Evolutionary conservation across 768 basidiomycete species (phyloP).

Genomic region (Leccinum aurantiacum): DNA sequence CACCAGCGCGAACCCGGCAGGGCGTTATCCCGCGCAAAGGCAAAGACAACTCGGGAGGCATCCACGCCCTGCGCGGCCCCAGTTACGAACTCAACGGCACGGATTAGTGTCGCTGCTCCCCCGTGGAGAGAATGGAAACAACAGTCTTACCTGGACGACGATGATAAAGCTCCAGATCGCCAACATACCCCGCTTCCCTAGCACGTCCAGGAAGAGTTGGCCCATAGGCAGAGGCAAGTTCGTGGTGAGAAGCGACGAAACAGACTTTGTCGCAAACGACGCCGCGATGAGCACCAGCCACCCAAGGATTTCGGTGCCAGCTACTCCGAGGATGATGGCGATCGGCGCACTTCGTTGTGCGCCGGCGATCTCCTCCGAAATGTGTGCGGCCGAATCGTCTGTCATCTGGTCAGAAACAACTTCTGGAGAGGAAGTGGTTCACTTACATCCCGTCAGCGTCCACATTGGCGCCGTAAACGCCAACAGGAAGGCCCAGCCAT

Average conservation of each 20-base stretch:
- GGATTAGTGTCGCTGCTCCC: neutral
- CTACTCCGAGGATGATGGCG: conserved; percentile 66
- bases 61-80: conserved; percentile 76
- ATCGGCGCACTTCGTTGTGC: conserved; percentile 65
- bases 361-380: conserved; percentile 69
- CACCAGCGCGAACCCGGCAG: conserved; percentile 71
- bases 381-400: conserved; percentile 79
- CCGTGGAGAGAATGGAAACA: no score
- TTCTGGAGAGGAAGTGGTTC: conserved; percentile 2
- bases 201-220: conserved; percentile 62
- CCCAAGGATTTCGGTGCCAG: conserved; percentile 56
- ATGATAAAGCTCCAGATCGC: conserved; percentile 71
- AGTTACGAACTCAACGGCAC: conserved; percentile 53
- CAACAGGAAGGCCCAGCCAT: conserved; percentile 71
- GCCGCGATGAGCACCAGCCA: conserved; percentile 67
- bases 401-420: conserved; percentile 1
- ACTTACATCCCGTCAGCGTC: conserved; percentile 73
- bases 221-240: conserved; percentile 67
- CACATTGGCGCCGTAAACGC: conserved; percentile 78
- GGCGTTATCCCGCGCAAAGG: conserved; percentile 72
- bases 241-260: conserved; percentile 47
- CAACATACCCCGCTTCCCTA: conserved; percentile 72
- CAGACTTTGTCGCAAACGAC: conserved; percentile 61
- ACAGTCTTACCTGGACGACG: conserved; percentile 50
- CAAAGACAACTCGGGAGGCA: conserved; percentile 73